These are phyloP conservation scores for Metschnikowia hibisci DNA, from an alignment of 805 yeast species.

Conservation along the genomic window DNA sequence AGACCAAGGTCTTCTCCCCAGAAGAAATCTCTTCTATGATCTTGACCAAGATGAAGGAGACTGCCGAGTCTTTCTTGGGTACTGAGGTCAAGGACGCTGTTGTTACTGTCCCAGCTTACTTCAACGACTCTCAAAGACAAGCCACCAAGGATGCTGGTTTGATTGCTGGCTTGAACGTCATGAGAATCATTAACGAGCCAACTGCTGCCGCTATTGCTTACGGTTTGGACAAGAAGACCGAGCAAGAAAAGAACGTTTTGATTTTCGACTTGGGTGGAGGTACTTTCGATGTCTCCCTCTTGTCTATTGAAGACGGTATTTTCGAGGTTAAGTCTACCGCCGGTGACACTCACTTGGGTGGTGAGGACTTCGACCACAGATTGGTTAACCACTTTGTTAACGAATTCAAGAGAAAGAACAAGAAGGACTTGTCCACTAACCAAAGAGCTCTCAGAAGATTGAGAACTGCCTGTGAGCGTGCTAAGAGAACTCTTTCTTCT, in stretches of 20 bases:
- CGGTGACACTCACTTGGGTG: conserved; percentile 97
- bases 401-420: conserved; percentile 93
- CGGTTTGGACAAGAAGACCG: conserved; percentile 48
- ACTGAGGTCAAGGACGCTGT: conserved; percentile 79
- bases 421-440: conserved; percentile 76
- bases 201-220: conserved; percentile 33
- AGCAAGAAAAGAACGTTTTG: conserved; percentile 56
- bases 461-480: conserved; percentile 48
- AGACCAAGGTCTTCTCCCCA: conserved; percentile 31
- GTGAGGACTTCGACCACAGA: conserved; percentile 92
- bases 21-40: conserved; percentile 32
- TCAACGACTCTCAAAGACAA: conserved; percentile 91
- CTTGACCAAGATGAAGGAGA: conserved; percentile 36
- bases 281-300: conserved; percentile 46
- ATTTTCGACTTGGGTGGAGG: conserved; percentile 50
- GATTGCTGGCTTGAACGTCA: conserved; percentile 83
- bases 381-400: conserved; percentile 83
- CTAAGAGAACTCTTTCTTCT: conserved; percentile 46
- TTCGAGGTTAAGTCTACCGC: conserved; percentile 59
- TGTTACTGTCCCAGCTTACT: conserved; percentile 90
- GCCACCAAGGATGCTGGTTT: conserved; percentile 93
- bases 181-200: conserved; percentile 90
- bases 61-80: conserved; percentile 75
- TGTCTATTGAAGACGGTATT: conserved; percentile 47
- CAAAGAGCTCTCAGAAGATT: conserved; percentile 74